A percentile compares a stretch with the other conserved stretches of the same genome.
These are phyloP conservation scores for Ochromonas danica DNA, from an alignment of 108 stramenopile genomes.

Conservation along the genomic window DNA sequence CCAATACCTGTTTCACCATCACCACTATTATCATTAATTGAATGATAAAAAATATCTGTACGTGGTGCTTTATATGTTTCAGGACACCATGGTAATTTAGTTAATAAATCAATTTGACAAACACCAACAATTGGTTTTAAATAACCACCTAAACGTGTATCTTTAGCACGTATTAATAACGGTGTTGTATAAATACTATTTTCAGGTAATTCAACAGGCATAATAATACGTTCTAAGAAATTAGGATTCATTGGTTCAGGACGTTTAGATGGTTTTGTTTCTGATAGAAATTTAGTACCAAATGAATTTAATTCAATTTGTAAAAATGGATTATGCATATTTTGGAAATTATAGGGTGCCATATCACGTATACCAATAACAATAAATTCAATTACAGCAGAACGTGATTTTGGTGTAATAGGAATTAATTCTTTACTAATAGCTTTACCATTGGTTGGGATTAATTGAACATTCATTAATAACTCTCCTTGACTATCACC, in stretches of 20 bases:
- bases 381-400: slow-evolving; percentile 24
- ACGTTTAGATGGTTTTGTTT: slow-evolving; percentile 35
- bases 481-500: slow-evolving; percentile 52
- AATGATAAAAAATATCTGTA: neutral
- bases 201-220: slow-evolving; percentile 48
- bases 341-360: slow-evolving; percentile 29
- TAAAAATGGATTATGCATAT: slow-evolving; percentile 23
- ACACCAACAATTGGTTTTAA: slow-evolving; percentile 51
- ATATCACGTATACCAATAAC: slow-evolving; percentile 33
- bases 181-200: slow-evolving; percentile 52
- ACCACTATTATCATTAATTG: neutral
- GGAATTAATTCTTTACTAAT: slow-evolving; percentile 19
- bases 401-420: neutral
- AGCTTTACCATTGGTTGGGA: slow-evolving; percentile 30
- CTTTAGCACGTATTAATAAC: slow-evolving; percentile 46
- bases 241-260: slow-evolving; percentile 57
- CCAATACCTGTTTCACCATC: neutral
- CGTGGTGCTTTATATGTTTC: slow-evolving; percentile 19
- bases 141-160: slow-evolving; percentile 53
- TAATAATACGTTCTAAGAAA: slow-evolving; percentile 50
- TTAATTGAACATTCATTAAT: slow-evolving; percentile 47
- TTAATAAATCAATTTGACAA: slow-evolving; percentile 43
- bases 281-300: neutral
- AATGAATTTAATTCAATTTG: slow-evolving; percentile 25
- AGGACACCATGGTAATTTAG: slow-evolving; percentile 44